Evolutionary conservation across 148 eudicot genomes (phyloP).

Genomic region (Polygonum aviculare): DNA sequence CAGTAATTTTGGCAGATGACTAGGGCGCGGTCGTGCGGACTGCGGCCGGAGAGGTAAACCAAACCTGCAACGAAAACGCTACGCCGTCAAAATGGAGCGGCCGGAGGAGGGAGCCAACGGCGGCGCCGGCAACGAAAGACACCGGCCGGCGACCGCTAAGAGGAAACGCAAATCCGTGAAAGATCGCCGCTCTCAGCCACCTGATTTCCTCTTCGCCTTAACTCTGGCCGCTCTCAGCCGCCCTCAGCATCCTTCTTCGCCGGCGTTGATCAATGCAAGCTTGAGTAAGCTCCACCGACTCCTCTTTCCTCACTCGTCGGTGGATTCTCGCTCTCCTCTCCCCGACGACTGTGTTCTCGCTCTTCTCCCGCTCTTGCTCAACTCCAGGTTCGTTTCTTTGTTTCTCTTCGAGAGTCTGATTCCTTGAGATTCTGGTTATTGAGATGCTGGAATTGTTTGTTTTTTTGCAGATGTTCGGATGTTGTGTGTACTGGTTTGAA

Average conservation of each 20-base stretch:
- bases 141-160: background rate
- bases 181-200: background rate
- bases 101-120: background rate
- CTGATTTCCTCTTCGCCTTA: constrained; percentile 12
- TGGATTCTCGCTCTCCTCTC: constrained; percentile 1
- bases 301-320: constrained; percentile 10
- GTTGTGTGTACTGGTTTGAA: constrained; percentile 22
- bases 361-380: constrained; percentile 33
- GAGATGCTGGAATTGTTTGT: background rate
- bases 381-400: constrained; percentile 16
- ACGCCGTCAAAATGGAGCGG: background rate
- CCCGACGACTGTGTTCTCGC: constrained; percentile 18
- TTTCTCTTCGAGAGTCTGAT: too few relatives aligned
- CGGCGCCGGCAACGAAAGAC: background rate
- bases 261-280: constrained; percentile 14
- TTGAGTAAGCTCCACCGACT: constrained; percentile 13
- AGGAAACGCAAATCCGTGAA: background rate
- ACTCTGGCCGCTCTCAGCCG: constrained; percentile 22
- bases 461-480: constrained; percentile 22
- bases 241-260: constrained; percentile 20
- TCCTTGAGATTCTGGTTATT: background rate
- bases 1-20: too few relatives aligned
- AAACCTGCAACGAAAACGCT: background rate
- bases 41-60: background rate
- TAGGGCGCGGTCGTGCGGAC: background rate